Evolutionary conservation across 2,329 filamentous ascomycete species (phyloP).

Genomic region (Macrophomina tecta): DNA sequence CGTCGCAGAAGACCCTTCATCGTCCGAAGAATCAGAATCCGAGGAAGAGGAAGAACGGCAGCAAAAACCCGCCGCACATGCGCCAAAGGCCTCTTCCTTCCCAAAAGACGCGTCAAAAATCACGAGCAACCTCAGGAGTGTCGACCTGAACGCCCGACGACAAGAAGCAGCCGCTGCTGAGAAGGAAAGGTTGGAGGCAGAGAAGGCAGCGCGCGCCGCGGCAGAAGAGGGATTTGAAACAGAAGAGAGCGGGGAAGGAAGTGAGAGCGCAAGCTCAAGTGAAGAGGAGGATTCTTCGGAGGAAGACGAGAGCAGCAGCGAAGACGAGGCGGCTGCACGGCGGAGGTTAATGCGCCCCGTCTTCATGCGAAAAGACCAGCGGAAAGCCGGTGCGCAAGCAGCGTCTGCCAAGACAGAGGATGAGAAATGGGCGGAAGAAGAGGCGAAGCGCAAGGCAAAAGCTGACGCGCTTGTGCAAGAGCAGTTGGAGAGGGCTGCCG

Average conservation of each 20-base stretch:
- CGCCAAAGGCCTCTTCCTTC: conserved; percentile 55
- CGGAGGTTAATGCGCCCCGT: conserved; percentile 66
- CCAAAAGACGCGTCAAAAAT: conserved; percentile 50
- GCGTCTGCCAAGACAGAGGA: conserved; percentile 44
- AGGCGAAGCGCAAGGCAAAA: conserved; percentile 69
- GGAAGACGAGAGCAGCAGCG: conserved; percentile 54
- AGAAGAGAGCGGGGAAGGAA: conserved; percentile 48
- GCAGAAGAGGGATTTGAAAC: conserved; percentile 68
- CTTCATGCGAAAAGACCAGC: conserved; percentile 69
- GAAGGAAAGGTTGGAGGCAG: conserved; percentile 36
- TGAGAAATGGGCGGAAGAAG: conserved; percentile 54
- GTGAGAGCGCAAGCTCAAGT: conserved; percentile 25
- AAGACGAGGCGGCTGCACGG: conserved; percentile 62
- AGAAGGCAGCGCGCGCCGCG: conserved; percentile 37
- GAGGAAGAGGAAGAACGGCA: conserved; percentile 58
- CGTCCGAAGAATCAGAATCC: conserved; percentile 58
- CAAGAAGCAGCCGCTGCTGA: conserved; percentile 38
- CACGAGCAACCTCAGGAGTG: conserved; percentile 50
- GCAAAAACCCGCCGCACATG: conserved; percentile 41
- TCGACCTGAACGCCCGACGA: conserved; percentile 43
- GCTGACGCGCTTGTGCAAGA: conserved; percentile 84
- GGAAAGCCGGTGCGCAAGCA: conserved; percentile 44
- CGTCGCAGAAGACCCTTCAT: conserved; percentile 53
- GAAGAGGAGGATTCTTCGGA: conserved; percentile 44
- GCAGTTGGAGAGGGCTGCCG: conserved; percentile 79